phyloP scores from a whole-genome alignment of 768 basidiomycete genomes.

The Boletales sp. region DNA sequence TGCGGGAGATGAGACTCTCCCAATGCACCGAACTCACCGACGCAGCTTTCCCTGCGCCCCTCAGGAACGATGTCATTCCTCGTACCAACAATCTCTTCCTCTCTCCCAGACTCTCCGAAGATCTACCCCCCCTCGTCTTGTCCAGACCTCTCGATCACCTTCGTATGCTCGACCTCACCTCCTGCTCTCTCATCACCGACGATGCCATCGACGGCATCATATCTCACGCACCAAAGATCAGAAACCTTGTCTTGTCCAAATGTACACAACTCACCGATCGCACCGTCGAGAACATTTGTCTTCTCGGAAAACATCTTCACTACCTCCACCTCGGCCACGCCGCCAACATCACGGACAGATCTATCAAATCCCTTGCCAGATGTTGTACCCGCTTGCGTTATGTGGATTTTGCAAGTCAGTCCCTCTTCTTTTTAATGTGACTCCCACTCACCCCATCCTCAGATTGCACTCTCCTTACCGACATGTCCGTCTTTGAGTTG shows the following conservation, averaged over 20 bases:
- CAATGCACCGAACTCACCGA: conserved; percentile 78
- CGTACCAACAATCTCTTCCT: conserved; percentile 42
- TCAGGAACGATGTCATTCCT: conserved; percentile 36
- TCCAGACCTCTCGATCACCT: conserved; percentile 73
- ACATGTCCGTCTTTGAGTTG: conserved; percentile 91
- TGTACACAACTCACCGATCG: conserved; percentile 76
- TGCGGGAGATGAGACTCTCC: conserved; percentile 89
- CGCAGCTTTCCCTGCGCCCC: conserved; percentile 77
- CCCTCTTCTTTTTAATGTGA: background rate
- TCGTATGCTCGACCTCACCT: conserved; percentile 90
- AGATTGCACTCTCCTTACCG: conserved; percentile 87
- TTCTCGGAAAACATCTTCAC: conserved; percentile 88
- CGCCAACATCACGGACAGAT: conserved; percentile 82
- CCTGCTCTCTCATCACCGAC: conserved; percentile 78
- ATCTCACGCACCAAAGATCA: conserved; percentile 74
- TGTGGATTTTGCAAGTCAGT: conserved; percentile 93
- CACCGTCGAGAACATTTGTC: conserved; percentile 78
- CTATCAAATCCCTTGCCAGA: conserved; percentile 78
- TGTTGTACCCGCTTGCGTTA: conserved; percentile 89
- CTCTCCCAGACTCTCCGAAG: conserved; percentile 34
- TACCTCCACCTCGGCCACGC: conserved; percentile 96
- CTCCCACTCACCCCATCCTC: conserved; percentile 12
- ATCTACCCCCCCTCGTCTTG: conserved; percentile 65
- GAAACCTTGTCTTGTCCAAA: conserved; percentile 85
- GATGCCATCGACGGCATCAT: conserved; percentile 81